Evolutionary conservation across 352 stramenopile genomes (phyloP), one percentile per base, ranked within the genome.

Genomic region (Phytophthora hybrid): DNA sequence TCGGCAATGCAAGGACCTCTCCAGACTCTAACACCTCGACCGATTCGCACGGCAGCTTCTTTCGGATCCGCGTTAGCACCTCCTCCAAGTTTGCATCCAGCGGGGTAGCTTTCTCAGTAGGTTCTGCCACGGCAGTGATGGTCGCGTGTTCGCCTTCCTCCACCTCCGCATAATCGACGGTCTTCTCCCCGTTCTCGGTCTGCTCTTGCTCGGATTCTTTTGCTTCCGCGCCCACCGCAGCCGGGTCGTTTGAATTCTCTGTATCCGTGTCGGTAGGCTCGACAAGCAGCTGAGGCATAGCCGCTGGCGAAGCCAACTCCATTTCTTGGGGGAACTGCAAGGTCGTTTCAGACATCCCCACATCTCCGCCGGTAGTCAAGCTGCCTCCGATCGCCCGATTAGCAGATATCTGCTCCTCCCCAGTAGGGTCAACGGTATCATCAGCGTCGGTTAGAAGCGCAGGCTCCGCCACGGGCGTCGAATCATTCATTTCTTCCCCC

Each of bases 1-100:
- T 93, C 0, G 90, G 90, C 10, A 97, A 75, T 11, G 84, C 87
- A 5, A 93, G 11, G 41, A 95, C 88, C 66, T 95, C 89, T 5
- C 89, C 89, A 11, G 84, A 90, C 37, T 91, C 85, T 23, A 91
- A 62, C 46, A 95, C 81, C 37, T 85, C 69, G 3, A 88, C 87
- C 3, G 67, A 76, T 66, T 94, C 82, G 51, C 87, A 95, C 8
- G 77, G 62, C 37, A 93, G 72, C 81, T 85, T 87, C 23, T 81
- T 76, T 63, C 88, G 81, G 49, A 94, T 87, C 69, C 89, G 82
- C 11, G 70, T 76, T 18, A 92, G 78, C 4, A 90, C 74, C 11
- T 85, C 83, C 47, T 90, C 85, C 54, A 93, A 77, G 53, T 88
- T 83, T 52, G 90, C 81, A 70, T 94, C 84, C 54, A 87, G 72